phyloP scores from a whole-genome alignment of 2,329 filamentous ascomycete genomes.

The Lachnellula suecica region DNA sequence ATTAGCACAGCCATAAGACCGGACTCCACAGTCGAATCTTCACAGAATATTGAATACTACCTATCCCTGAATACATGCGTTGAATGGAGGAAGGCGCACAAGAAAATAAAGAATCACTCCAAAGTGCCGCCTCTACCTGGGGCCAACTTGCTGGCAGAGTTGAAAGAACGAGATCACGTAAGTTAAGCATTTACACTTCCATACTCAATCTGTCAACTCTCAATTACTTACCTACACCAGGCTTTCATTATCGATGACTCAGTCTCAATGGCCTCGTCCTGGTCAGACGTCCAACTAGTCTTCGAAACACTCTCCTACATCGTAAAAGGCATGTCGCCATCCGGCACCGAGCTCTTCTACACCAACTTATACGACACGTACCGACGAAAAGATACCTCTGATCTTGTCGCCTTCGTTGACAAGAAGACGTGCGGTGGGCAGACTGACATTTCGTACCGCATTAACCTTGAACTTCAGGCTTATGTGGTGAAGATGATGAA shows the following conservation, averaged over 20 bases:
- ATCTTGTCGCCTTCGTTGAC: conserved; percentile 17
- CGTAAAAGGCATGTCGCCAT: conserved; percentile 27
- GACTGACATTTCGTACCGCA: conserved; percentile 21
- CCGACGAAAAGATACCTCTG: conserved; percentile 21
- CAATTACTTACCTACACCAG: not conserved
- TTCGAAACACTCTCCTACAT: conserved; percentile 29
- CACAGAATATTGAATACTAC: conserved; percentile 11
- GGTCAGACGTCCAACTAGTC: conserved; percentile 23
- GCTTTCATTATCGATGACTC: conserved; percentile 33
- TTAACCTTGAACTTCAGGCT: conserved; percentile 19
- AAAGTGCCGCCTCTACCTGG: conserved; percentile 22
- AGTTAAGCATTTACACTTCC: too few relatives aligned
- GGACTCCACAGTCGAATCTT: not conserved
- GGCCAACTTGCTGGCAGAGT: conserved; percentile 13
- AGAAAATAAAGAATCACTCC: conserved; percentile 22
- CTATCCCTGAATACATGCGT: conserved; percentile 23
- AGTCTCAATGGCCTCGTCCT: conserved; percentile 26
- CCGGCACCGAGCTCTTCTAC: conserved; percentile 29
- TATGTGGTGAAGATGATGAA: conserved; percentile 15
- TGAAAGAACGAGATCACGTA: conserved; percentile 31
- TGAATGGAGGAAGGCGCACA: conserved; percentile 24
- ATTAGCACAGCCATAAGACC: not conserved
- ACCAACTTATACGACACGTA: conserved; percentile 25
- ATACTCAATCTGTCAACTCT: not conserved
- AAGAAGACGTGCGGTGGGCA: conserved; percentile 12